Evolutionary conservation across 306 rosid species (phyloP).

Genomic region (Vicia villosa): DNA sequence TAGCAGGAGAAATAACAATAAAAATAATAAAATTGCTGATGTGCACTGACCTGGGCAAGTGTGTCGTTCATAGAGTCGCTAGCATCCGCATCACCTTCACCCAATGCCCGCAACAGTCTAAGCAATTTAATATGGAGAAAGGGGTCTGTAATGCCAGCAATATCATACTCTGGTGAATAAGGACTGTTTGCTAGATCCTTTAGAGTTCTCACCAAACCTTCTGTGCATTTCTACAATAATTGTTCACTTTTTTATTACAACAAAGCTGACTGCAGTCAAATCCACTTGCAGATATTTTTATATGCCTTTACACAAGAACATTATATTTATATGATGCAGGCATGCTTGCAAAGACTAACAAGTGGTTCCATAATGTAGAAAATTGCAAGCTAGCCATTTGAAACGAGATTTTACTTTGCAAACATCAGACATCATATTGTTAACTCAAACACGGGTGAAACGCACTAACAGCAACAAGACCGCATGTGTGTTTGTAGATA

Average conservation of each 20-base stretch:
- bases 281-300: slow-evolving; percentile 21
- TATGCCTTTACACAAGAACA: slow-evolving; percentile 17
- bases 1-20: slow-evolving; percentile 25
- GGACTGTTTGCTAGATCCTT: slow-evolving; percentile 92
- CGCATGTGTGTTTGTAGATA: not conserved
- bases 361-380: not conserved
- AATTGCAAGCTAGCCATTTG: slow-evolving; percentile 21
- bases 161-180: slow-evolving; percentile 92
- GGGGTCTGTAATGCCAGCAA: slow-evolving; percentile 97
- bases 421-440: slow-evolving; percentile 15
- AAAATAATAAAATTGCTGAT: slow-evolving; percentile 26
- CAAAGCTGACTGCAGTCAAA: slow-evolving; percentile 29
- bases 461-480: slow-evolving; percentile 7
- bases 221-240: slow-evolving; percentile 80
- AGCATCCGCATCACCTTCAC: slow-evolving; percentile 92
- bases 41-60: slow-evolving; percentile 88
- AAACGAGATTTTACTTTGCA: slow-evolving; percentile 19
- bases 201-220: slow-evolving; percentile 81
- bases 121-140: slow-evolving; percentile 94
- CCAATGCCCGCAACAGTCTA: slow-evolving; percentile 82
- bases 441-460: not conserved
- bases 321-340: slow-evolving; percentile 22
- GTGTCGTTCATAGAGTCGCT: slow-evolving; percentile 96
- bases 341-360: slow-evolving; percentile 23
- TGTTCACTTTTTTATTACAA: slow-evolving; percentile 35